Base-by-base conservation (phyloP, 2,329 filamentous ascomycete species). In the Graphiopsis chlorocephala region DNA sequence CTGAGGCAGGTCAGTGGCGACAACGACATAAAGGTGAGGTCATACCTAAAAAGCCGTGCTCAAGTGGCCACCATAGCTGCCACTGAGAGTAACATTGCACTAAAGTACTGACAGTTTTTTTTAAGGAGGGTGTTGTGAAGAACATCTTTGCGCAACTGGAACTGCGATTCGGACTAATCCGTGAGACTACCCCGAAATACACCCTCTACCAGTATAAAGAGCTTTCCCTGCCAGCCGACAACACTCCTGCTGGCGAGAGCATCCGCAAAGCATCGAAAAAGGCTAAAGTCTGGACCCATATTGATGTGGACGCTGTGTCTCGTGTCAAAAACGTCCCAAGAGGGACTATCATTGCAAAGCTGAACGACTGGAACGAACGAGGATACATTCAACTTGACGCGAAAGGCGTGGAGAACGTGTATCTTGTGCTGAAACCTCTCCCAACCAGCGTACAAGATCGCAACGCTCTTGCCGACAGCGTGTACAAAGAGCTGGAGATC, bases 121-220 rank as follows among this genome's bases (percentile, higher is more conserved):
- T 48, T 26, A 3, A 71, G 65, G 17, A 55, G 26, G 83, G 75
- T 2, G 79, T 83, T 0, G 75, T 88, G 6, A 76, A 77, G 45
- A 83, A 85, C 59, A 80, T 88, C 17, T 86, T 87, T 60, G 85
- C 86, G 0, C 81, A 84, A n/a, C 76, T 89, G 1, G 87, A 89
- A 70, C 77, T 89, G 4, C 82, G 81, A 2, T 87, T 86, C 65
- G 78, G 78, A 0, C 76, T 88, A 0, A 78, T 89, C 31, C 80
- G 86, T 25, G 85, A 82, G 17, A 83, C 81, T 20, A 88, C 82
- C 0, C 85, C 82, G 0, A 83, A 86, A 47, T 89, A 88, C 66
- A 82, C 79, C 8, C 77, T 79, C 1, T 88, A 88, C 72, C 79
- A 79, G 33, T 89, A 82, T 68, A 78, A 78, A 53, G 74, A 76